These are phyloP conservation scores for Beauveria medogensis DNA, from an alignment of 2,329 filamentous ascomycete genomes.

Conservation along the genomic window DNA sequence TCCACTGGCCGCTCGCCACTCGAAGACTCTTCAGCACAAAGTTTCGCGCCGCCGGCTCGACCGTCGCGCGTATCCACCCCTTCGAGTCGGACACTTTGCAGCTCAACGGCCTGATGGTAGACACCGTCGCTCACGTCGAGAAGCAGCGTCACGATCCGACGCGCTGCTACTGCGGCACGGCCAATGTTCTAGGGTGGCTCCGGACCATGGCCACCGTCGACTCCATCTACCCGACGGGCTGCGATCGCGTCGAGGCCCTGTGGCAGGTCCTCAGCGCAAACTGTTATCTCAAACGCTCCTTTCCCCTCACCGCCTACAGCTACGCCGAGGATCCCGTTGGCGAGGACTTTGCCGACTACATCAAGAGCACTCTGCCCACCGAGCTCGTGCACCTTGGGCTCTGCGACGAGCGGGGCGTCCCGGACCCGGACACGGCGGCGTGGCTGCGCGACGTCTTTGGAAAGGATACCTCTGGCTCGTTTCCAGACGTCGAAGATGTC, in stretches of 20 bases:
- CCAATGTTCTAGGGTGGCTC: slow-evolving; percentile 3
- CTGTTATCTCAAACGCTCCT: slow-evolving; percentile 6
- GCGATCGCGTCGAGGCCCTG: slow-evolving; percentile 9
- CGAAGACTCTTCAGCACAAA: not conserved
- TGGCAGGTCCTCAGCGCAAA: slow-evolving; percentile 10
- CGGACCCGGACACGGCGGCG: not conserved
- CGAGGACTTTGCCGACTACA: slow-evolving; percentile 7
- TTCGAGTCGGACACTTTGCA: not conserved
- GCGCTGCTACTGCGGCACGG: not conserved
- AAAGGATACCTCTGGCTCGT: not conserved
- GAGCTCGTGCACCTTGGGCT: not conserved
- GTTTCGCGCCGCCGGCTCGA: slow-evolving; percentile 4
- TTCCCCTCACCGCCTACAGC: slow-evolving; percentile 6
- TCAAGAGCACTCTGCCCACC: not conserved
- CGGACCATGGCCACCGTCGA: not conserved
- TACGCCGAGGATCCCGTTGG: slow-evolving; percentile 8
- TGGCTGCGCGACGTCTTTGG: not conserved
- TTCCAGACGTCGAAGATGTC: slow-evolving; percentile 2
- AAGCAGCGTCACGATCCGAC: not conserved
- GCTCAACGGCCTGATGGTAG: slow-evolving; percentile 2
- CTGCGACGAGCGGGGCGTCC: not conserved
- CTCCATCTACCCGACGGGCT: slow-evolving; percentile 4
- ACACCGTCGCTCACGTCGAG: not conserved
- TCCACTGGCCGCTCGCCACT: not conserved
- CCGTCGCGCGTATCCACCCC: not conserved